Conservation (phyloP, 768 basidiomycete genomes). For the Boletus vermiculosoides region DNA sequence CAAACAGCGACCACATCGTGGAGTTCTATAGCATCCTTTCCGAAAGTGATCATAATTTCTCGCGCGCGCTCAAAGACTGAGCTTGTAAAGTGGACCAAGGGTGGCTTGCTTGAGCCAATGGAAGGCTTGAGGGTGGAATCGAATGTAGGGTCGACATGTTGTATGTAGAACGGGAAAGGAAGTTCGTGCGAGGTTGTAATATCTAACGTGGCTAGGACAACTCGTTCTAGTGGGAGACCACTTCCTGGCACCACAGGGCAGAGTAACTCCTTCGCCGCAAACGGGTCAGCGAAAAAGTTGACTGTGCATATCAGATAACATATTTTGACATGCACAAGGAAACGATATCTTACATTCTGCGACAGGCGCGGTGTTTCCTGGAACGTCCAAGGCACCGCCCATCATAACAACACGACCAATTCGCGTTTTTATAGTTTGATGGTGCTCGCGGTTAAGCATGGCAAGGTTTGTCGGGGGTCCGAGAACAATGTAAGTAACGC, state of each 20-base stretch:
- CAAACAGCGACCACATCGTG: slow-evolving; percentile 90
- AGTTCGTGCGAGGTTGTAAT: slow-evolving; percentile 80
- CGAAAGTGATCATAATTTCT: slow-evolving; percentile 74
- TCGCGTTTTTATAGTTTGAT: slow-evolving; percentile 49
- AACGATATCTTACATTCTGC: slow-evolving; percentile 69
- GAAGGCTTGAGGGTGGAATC: slow-evolving; percentile 51
- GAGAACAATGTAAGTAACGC: slow-evolving; percentile 68
- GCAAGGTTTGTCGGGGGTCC: slow-evolving; percentile 85
- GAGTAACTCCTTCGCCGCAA: slow-evolving; percentile 71
- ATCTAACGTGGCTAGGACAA: slow-evolving; percentile 75
- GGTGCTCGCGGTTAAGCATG: slow-evolving; percentile 54
- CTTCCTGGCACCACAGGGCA: slow-evolving; percentile 37
- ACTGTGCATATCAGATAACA: slow-evolving; percentile 41
- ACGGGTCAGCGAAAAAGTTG: slow-evolving; percentile 87
- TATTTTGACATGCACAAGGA: not conserved
- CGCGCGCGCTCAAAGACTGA: slow-evolving; percentile 73
- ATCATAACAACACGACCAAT: slow-evolving; percentile 82
- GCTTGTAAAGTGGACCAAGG: slow-evolving; percentile 74
- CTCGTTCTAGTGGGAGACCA: slow-evolving; percentile 61
- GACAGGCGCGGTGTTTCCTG: slow-evolving; percentile 78
- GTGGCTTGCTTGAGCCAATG: slow-evolving; percentile 44
- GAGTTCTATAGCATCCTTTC: slow-evolving; percentile 83
- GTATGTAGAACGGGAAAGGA: slow-evolving; percentile 62
- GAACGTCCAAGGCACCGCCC: slow-evolving; percentile 92
- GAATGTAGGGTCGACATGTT: slow-evolving; percentile 62